Base-by-base conservation (phyloP, 2,329 filamentous ascomycete species). In the Alternaria sp. region DNA sequence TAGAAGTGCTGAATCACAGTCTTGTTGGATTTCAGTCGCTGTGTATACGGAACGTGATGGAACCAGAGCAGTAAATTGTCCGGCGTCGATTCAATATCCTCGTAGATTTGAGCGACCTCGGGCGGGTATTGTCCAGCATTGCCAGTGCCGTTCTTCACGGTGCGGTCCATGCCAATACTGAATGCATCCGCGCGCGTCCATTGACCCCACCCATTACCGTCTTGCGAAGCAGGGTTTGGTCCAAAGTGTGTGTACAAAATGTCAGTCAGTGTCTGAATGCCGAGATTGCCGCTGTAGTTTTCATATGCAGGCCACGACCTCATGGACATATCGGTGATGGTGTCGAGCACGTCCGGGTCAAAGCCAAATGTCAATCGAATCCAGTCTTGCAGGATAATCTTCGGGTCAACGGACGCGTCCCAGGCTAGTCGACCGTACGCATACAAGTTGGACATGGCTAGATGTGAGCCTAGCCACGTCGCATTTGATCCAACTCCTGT, bases 41-140 rank as follows among this genome's bases (percentile, higher is more conserved):
- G 86, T 0, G 87, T 90, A 73, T 91, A 93, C 4, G 85, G 85
- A 0, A 92, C 88, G 71, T 93, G 90, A 75, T 92, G 90, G 79
- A 92, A 92, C 90, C 90, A 93, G 3, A 92, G 81, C 3, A 92
- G 77, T 1, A 92, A 80, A 21, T 92, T 82, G 63, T 92, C 90
- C 0, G 90, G 89, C 0, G 90, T 92, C 0, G 86, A 89, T 13
- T 85, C 83, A 17, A 88, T 80, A 46, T 85, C 79, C 68, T 92
- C 90, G 72, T 85, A 92, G 69, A 81, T 76, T 3, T 80, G 74
- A 0, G 87, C 86, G 0, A 92, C 76, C 62, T 90, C 86, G 0
- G 83, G 68, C 0, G 89, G 89, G 71, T 92, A 93, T 69, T 91
- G 89, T 0, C 88, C 89, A 0, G 89, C 81, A 65, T 85, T 88